Evolutionary conservation across 768 basidiomycete genomes (phyloP), one percentile per base, ranked within the genome.

Genomic region (Boletus fagicola): DNA sequence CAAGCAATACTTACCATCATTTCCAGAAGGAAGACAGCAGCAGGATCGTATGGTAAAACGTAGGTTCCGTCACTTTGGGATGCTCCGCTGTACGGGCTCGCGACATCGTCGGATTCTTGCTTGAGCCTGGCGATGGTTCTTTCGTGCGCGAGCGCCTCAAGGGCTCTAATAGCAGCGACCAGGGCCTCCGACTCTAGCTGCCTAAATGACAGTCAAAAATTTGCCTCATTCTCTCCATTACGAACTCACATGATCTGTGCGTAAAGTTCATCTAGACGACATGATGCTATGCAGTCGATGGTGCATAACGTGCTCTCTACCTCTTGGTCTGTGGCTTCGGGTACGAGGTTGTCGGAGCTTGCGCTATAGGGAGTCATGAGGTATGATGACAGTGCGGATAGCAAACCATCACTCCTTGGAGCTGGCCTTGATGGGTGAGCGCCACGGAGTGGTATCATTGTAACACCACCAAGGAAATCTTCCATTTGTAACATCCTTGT

Each of bases 401-500:
- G 78, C 20, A 99, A 76, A 20, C 97, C 91, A 56, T 98, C 96
- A 49, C 77, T 83, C 71, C 88, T 77, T 30, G 83, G 74, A 46
- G 85, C 77, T 44, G 83, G 74, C 48, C 84, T 82, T 30, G 83
- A 78, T 2, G 89, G 83, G 61, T 85, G 81, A 61, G 82, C 83
- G 24, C 92, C 85, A 58, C 88, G 85, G 44, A 98, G 79, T 26
- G 97, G 96, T 63, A 98, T 98, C 77, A 87, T 88, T 8, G 92
- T 90, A 33, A 87, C 84, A 16, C 94, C 95, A n/a, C 94, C 94
- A 10, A 98, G 81, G 76, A 99, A 98, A 68, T 98, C 97, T 69
- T 97, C 96, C 91, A 97, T 95, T 70, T 96, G 93, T 12, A 97
- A 76, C 89, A 99, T 91, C 49, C 88, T 80, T 11, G 80, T 84